Evolutionary conservation across 202 grass and related monocot species (phyloP).

Genomic region (Carex arenaria): DNA sequence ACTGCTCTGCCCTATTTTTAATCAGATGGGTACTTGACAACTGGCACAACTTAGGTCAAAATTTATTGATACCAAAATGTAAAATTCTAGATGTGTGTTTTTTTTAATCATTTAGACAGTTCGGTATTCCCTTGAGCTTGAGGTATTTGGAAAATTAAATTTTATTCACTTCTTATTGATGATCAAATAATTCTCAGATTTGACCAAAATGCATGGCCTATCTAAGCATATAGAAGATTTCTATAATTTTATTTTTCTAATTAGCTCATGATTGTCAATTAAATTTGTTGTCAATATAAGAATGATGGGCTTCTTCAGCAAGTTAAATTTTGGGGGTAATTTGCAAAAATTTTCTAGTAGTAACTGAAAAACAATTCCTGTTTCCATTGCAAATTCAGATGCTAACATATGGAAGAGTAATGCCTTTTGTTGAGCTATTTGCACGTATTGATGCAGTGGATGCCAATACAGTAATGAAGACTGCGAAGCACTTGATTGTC

Average conservation of each 20-base stretch:
- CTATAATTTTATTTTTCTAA: too few species aligned
- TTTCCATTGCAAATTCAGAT: constrained; percentile 43
- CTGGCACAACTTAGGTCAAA: background rate
- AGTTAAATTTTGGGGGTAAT: background rate
- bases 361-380: background rate
- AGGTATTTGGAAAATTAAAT: too few species aligned
- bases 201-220: too few species aligned
- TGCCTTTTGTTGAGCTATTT: constrained; percentile 88
- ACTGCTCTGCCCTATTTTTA: background rate
- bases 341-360: background rate
- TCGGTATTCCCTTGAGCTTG: too few species aligned
- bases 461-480: constrained; percentile 68
- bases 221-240: too few species aligned
- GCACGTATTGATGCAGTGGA: constrained; percentile 92
- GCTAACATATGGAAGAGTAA: constrained; percentile 79
- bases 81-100: background rate
- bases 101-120: constrained; percentile 9
- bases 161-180: too few species aligned
- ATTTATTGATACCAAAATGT: constrained; percentile 5
- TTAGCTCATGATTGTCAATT: background rate
- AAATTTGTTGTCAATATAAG: background rate
- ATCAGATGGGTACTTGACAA: background rate
- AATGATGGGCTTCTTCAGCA: background rate
- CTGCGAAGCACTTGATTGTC: constrained; percentile 68
- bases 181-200: too few species aligned